Conservation (phyloP, 1,284 basidiomycete species). For the Cutaneotrichosporon curvatum region DNA sequence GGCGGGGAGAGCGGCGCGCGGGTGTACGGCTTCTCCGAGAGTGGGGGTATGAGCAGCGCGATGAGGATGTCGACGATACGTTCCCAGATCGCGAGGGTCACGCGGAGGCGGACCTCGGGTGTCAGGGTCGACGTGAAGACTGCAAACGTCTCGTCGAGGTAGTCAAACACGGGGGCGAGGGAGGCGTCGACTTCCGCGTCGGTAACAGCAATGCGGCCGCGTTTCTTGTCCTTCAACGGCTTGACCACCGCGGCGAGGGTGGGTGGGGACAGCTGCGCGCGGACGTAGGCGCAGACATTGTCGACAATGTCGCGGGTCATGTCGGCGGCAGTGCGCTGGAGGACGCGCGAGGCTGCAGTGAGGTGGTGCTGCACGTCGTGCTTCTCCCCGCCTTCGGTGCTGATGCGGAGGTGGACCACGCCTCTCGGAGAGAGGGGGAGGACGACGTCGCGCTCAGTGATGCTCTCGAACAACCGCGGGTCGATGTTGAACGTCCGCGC, state of each 20-base stretch:
- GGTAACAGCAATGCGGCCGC: conserved; percentile 25
- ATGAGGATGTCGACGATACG: conserved; percentile 38
- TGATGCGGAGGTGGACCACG: conserved; percentile 36
- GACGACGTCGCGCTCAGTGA: conserved; percentile 30
- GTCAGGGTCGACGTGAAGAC: conserved; percentile 39
- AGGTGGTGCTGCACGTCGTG: conserved; percentile 42
- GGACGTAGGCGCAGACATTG: conserved; percentile 36
- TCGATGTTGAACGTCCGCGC: conserved; percentile 36
- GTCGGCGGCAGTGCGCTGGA: conserved; percentile 33
- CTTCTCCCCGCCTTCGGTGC: conserved; percentile 36
- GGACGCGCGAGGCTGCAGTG: conserved; percentile 22
- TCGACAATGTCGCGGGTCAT: conserved; percentile 42
- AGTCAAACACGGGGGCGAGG: conserved; percentile 37
- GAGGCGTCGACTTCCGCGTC: conserved; percentile 37
- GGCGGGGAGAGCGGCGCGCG: conserved; percentile 10
- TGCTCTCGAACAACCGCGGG: conserved; percentile 25
- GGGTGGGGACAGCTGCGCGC: conserved; percentile 21
- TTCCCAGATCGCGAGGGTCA: conserved; percentile 38
- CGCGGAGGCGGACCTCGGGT: conserved; percentile 17
- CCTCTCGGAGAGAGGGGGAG: conserved; percentile 40
- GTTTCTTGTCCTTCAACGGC: conserved; percentile 36
- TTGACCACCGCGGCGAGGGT: conserved; percentile 25
- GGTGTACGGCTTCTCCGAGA: conserved; percentile 32
- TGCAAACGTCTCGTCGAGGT: conserved; percentile 43
- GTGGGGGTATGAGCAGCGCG: conserved; percentile 41